Base-by-base conservation (phyloP, 2,329 filamentous ascomycete genomes). In the Fusarium incarnatum region DNA sequence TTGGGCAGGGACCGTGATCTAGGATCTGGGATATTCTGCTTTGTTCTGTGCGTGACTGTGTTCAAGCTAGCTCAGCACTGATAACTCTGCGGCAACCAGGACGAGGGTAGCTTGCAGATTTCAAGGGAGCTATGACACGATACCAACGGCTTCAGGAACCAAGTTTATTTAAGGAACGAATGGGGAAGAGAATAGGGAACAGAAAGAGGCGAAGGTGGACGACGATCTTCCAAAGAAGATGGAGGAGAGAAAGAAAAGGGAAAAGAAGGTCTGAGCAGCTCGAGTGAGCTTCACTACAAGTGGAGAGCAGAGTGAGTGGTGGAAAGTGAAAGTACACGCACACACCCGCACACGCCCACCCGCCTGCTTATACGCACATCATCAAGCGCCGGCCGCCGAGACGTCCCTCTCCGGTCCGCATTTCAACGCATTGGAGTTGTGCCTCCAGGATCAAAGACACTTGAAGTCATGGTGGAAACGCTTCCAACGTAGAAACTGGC, bases 311-410 rank as follows among this genome's bases (percentile, higher is more conserved):
- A 67, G 54, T 46, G 34, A 53, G 66, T 67, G 63, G 67, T 70
- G 67, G 55, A 44, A 64, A 62, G 67, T 61, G 58, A 60, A 73
- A 68, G 67, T 60, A 66, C 69, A 70, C 58, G 60, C 65, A 71
- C 68, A 73, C 70, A 57, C 71, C 67, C 60, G 50, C 64, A 68
- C 72, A 73, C 66, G 64, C 68, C 57, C 70, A 73, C 72, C 49
- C 64, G 69, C 72, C 52, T 73, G 69, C 68, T 64, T 72, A 72
- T 69, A 73, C 68, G 72, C 68, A 70, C 71, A 73, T 75, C 72
- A 72, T 72, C 73, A 73, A 75, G 72, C 71, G 61, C 70, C 68
- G 67, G 66, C 64, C 55, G 65, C 70, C 73, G 68, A 71, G 67
- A 73, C 53, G 59, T 70, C 66, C 54, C 55, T 53, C 60, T 60